These are phyloP conservation scores for Nadsonia starkeyi-henricii DNA, from an alignment of 1,139 yeast species.

Conservation along the genomic window DNA sequence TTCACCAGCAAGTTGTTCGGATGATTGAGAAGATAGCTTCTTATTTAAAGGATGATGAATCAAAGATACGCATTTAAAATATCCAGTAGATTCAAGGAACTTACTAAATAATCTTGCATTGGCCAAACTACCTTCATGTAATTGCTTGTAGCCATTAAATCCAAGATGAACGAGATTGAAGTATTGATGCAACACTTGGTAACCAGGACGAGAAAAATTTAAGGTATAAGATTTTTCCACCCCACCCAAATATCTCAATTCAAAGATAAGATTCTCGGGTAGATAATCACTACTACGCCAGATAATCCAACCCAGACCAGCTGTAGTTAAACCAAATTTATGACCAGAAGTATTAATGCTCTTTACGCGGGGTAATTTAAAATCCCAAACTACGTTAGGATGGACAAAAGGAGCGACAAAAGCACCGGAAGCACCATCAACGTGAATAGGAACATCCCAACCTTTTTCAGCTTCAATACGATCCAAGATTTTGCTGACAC, in stretches of 20 bases:
- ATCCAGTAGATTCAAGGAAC: constrained; percentile 50
- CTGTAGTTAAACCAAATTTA: constrained; percentile 80
- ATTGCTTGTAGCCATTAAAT: constrained; percentile 47
- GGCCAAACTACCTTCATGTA: constrained; percentile 47
- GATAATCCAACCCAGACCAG: constrained; percentile 86
- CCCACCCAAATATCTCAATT: constrained; percentile 77
- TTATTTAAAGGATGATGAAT: constrained; percentile 40
- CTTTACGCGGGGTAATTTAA: constrained; percentile 58
- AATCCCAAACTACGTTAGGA: constrained; percentile 75
- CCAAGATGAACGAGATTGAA: constrained; percentile 65
- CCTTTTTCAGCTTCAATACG: constrained; percentile 59
- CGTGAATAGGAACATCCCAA: constrained; percentile 63
- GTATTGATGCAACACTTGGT: constrained; percentile 80
- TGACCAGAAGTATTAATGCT: constrained; percentile 91
- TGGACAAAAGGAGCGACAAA: constrained; percentile 72
- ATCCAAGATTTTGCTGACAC: constrained; percentile 47
- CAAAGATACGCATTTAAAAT: constrained; percentile 63
- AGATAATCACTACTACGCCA: constrained; percentile 56
- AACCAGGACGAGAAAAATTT: constrained; percentile 87
- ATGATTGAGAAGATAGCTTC: constrained; percentile 5
- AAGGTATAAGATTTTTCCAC: constrained; percentile 75
- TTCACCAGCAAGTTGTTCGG: constrained; percentile 18
- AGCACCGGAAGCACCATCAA: constrained; percentile 90
- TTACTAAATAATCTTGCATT: constrained; percentile 59
- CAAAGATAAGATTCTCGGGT: constrained; percentile 61